These are phyloP conservation scores for Ammopiptanthus mongolicus DNA, from an alignment of 306 rosid species.

Conservation along the genomic window DNA sequence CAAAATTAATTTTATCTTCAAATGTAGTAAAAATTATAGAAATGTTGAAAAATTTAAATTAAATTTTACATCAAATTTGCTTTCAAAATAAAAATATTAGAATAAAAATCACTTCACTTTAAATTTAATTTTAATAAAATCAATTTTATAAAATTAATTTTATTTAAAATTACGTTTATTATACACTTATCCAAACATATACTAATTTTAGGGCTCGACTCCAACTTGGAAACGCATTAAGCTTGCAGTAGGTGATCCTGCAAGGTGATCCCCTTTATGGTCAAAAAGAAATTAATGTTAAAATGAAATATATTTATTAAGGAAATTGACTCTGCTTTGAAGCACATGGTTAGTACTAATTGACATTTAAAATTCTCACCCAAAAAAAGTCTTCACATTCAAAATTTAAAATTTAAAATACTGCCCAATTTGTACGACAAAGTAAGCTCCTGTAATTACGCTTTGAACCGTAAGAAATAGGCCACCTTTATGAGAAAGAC, in stretches of 20 bases:
- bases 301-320: background rate
- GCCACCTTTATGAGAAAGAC: slow-evolving; percentile 3
- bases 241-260: background rate
- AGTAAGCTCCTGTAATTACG: slow-evolving; percentile 8
- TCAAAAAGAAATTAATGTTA: background rate
- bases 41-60: too few relatives aligned
- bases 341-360: background rate
- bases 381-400: background rate
- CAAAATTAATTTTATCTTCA: too few relatives aligned
- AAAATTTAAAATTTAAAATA: background rate
- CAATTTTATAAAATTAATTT: too few relatives aligned
- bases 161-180: too few relatives aligned
- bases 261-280: background rate
- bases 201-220: too few relatives aligned
- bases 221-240: slow-evolving; percentile 11
- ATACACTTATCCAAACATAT: too few relatives aligned
- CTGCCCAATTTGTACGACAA: background rate
- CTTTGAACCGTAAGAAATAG: slow-evolving; percentile 9
- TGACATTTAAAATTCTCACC: background rate
- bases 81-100: too few relatives aligned
- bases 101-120: too few relatives aligned
- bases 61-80: too few relatives aligned
- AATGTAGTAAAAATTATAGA: too few relatives aligned
- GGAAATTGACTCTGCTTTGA: background rate
- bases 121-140: too few relatives aligned